Conservation (phyloP, 495 filamentous ascomycete species). For the Penicillium pancosmium region DNA sequence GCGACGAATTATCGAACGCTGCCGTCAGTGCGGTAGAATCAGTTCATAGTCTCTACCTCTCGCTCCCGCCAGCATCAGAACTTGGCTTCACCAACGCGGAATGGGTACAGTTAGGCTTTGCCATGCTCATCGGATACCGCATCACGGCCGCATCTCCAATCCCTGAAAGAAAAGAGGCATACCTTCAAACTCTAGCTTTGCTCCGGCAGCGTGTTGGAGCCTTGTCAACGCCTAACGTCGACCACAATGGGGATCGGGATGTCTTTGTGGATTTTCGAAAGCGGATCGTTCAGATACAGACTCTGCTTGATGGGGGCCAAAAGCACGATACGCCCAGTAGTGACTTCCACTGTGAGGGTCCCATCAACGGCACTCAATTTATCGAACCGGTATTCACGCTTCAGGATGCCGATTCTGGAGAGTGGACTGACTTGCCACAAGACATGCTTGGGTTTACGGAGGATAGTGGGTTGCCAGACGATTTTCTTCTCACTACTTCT, state of each 20-base stretch:
- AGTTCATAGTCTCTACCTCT: constrained; percentile 18
- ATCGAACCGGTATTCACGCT: not conserved
- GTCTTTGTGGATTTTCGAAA: constrained; percentile 19
- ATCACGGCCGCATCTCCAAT: constrained; percentile 9
- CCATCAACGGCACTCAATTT: not conserved
- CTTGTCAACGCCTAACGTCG: constrained; percentile 19
- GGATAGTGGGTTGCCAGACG: not conserved
- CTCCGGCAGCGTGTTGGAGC: constrained; percentile 17
- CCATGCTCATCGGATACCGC: constrained; percentile 21
- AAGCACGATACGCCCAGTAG: not conserved
- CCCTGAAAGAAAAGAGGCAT: constrained; percentile 5
- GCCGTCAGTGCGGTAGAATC: constrained; percentile 16
- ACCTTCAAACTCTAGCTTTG: constrained; percentile 14
- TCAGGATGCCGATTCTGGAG: not conserved
- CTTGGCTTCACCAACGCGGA: constrained; percentile 27
- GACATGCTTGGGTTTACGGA: constrained; percentile 4
- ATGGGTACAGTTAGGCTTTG: constrained; percentile 32
- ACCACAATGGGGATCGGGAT: constrained; percentile 22
- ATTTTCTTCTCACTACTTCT: not conserved
- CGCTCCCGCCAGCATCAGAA: constrained; percentile 19
- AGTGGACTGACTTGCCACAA: constrained; percentile 4
- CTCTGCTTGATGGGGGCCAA: constrained; percentile 2
- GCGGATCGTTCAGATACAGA: constrained; percentile 17
- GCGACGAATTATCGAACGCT: constrained; percentile 12
- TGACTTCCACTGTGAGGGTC: not conserved